phyloP scores from a whole-genome alignment of 495 filamentous ascomycete genomes.

The Chaetomium fimeti region DNA sequence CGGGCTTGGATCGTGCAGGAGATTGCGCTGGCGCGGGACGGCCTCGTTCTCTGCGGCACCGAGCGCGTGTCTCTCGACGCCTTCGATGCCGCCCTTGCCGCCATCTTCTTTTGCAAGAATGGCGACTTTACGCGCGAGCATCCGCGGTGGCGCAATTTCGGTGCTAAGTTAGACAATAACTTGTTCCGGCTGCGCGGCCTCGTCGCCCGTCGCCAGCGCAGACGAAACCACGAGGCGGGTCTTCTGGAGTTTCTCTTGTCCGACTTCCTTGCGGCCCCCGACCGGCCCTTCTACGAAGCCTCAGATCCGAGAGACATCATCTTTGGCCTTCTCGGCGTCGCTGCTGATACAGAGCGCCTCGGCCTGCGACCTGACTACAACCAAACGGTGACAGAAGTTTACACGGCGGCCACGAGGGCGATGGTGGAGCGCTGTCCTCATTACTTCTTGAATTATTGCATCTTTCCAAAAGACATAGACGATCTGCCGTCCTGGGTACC shows the following conservation, averaged over 20 bases:
- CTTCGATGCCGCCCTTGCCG: neutral
- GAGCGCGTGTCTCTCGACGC: neutral
- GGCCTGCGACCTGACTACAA: neutral
- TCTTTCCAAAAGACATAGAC: conserved; percentile 1
- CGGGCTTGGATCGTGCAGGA: conserved; percentile 2
- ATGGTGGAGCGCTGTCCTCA: conserved; percentile 2
- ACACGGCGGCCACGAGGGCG: neutral
- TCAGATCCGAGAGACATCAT: conserved; percentile 3
- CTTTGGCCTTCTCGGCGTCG: neutral
- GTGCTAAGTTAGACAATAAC: neutral
- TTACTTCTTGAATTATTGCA: neutral
- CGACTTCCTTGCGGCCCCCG: neutral
- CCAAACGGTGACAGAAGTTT: neutral
- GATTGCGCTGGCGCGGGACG: conserved; percentile 1
- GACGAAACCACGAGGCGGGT: neutral
- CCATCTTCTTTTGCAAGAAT: conserved; percentile 2
- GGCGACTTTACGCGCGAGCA: neutral
- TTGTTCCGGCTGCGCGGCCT: neutral
- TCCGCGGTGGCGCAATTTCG: neutral
- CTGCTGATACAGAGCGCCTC: neutral
- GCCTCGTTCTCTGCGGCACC: neutral
- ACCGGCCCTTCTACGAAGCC: neutral
- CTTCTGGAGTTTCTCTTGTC: conserved; percentile 2
- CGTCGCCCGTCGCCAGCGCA: neutral
- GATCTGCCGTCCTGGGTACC: neutral